Base-by-base conservation (phyloP, 1,284 basidiomycete genomes). In the Ustilago trichophora region DNA sequence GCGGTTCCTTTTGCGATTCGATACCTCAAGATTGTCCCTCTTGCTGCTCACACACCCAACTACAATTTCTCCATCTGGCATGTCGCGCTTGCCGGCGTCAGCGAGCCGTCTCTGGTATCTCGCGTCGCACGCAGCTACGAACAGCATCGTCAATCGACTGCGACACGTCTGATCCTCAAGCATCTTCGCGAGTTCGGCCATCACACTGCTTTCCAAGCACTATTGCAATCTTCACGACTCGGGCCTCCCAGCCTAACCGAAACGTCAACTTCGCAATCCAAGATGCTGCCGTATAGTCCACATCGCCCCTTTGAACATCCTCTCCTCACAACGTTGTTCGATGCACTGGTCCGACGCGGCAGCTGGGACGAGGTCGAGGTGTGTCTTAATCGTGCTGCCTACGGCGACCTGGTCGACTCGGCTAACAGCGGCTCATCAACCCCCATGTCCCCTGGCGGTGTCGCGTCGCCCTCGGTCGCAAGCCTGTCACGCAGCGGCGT, bases 181-280 rank as follows among this genome's bases (percentile, higher is more conserved):
- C 88, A 91, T 73, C 86, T 92, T 31, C 87, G 91, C 38, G 87
- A 90, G 78, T 86, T 89, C 27, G 87, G 89, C 15, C 85, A 91
- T 46, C 83, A 91, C 33, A 85, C 87, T 0, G 87, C 90, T 1
- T 91, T 87, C 75, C 50, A 63, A 35, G 68, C 70, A 0, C 50
- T 77, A 16, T 59, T 75, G 21, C 49, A 70, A 16, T 70, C 70
- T 15, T 67, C 66, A 0, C 57, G 60, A 19, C 64, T 76, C n/a
- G 63, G 36, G 4, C 54, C 46, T 24, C 48, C 40, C 3, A 24
- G 18, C 6, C 38, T 22, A 1, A 37, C 44, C 7, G 53, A 52
- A 3, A 24, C 49, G 8, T 9, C 47, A 1, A 2, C 35, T 13
- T 19, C 38, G 18, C 42, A 47, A 7, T 16, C 26, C 32, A 63